A percentile compares a stretch with the other conserved stretches of the same genome.
phyloP scores from a whole-genome alignment of 2,329 filamentous ascomycete species.

The Aspergillus fijiensis region DNA sequence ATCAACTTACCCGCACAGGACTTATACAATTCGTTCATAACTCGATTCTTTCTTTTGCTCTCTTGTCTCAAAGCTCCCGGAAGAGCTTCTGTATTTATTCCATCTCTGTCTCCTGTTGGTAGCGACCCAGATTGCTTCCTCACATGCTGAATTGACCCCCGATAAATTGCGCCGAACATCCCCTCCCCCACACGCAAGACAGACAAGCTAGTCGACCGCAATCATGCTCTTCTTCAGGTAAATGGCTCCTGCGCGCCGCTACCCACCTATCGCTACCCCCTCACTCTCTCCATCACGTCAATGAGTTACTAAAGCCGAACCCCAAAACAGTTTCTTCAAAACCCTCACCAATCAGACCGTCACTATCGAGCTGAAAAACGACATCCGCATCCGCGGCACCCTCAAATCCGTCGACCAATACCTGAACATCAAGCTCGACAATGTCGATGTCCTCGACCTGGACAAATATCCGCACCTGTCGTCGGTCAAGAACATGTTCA shows the following conservation, averaged over 20 bases:
- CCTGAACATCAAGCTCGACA: slow-evolving; percentile 97
- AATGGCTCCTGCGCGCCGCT: background rate
- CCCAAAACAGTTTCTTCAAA: slow-evolving; percentile 80
- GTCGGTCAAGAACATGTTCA: slow-evolving; percentile 93
- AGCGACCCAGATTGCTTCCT: background rate
- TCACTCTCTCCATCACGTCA: no score
- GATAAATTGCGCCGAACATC: background rate
- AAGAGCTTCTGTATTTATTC: background rate
- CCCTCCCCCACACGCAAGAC: slow-evolving; percentile 1
- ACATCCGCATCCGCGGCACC: slow-evolving; percentile 92
- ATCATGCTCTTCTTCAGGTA: slow-evolving; percentile 57
- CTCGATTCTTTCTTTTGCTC: background rate
- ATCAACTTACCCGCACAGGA: background rate
- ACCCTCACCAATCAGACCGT: slow-evolving; percentile 96
- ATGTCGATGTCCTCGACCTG: slow-evolving; percentile 89
- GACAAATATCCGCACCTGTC: slow-evolving; percentile 90
- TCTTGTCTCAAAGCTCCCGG: background rate
- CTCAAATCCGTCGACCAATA: slow-evolving; percentile 98
- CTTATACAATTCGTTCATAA: background rate
- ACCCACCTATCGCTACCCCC: background rate
- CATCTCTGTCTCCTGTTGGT: background rate
- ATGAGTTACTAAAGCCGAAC: background rate
- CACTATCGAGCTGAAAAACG: slow-evolving; percentile 98
- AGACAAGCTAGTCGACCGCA: slow-evolving; percentile 17
- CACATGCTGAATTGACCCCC: background rate